phyloP scores from a whole-genome alignment of 768 basidiomycete genomes.

The Lanmaoa rubissima region DNA sequence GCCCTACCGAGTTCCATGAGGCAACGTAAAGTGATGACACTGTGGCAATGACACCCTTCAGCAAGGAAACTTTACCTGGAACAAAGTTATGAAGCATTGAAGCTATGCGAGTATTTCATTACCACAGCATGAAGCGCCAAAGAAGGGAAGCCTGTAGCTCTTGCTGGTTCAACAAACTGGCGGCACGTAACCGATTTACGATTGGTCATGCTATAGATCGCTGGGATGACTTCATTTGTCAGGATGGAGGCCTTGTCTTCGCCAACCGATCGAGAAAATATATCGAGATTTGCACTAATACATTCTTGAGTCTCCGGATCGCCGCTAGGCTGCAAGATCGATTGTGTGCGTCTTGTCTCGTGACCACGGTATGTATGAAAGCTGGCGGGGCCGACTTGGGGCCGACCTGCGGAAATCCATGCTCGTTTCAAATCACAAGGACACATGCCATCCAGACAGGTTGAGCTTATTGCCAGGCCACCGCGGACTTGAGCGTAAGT shows the following conservation, averaged over 20 bases:
- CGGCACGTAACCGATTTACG: slow-evolving; percentile 1
- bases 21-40: slow-evolving; percentile 13
- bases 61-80: slow-evolving; percentile 1
- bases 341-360: slow-evolving; percentile 1
- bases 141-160: not conserved
- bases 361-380: slow-evolving; percentile 12
- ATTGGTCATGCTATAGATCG: slow-evolving; percentile 5
- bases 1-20: slow-evolving; percentile 3
- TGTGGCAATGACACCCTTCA: slow-evolving; percentile 5
- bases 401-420: slow-evolving; percentile 13
- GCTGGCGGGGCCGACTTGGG: slow-evolving; percentile 1
- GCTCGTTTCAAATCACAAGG: not conserved
- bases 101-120: slow-evolving; percentile 10
- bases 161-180: not conserved
- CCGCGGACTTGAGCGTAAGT: slow-evolving; percentile 19
- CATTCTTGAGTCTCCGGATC: slow-evolving; percentile 15
- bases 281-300: slow-evolving; percentile 19
- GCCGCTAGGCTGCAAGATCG: slow-evolving; percentile 8
- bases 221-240: slow-evolving; percentile 18
- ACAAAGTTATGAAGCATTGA: not conserved
- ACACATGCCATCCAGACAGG: not conserved
- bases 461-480: slow-evolving; percentile 14
- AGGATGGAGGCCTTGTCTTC: slow-evolving; percentile 7
- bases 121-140: slow-evolving; percentile 11
- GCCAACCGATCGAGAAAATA: slow-evolving; percentile 20